Conservation (phyloP, 2,329 filamentous ascomycete genomes). For the Periconia sp. region DNA sequence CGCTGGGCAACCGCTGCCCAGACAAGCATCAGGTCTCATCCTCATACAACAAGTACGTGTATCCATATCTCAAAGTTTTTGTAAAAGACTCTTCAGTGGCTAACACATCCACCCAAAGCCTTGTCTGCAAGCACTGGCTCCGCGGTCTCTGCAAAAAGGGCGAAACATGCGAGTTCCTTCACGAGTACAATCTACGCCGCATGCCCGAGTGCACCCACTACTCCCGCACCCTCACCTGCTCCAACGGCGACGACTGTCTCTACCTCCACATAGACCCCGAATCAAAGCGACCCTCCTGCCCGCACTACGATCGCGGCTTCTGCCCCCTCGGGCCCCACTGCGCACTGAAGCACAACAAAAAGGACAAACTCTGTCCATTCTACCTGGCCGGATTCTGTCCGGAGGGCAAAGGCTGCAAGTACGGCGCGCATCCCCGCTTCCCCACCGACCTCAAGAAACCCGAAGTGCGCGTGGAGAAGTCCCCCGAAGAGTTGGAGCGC, state of each 20-base stretch:
- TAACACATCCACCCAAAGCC: slow-evolving; percentile 41
- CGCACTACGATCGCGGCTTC: slow-evolving; percentile 94
- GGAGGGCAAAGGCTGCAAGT: slow-evolving; percentile 73
- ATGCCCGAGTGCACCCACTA: slow-evolving; percentile 99
- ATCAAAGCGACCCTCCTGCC: slow-evolving; percentile 60
- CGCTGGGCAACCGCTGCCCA: slow-evolving; percentile 78
- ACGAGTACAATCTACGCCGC: slow-evolving; percentile 97
- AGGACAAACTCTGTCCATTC: slow-evolving; percentile 72
- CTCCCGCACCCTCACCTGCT: slow-evolving; percentile 89
- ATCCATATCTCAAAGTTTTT: background rate
- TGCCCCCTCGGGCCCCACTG: slow-evolving; percentile 88
- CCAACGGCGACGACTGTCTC: slow-evolving; percentile 93
- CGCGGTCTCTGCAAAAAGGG: slow-evolving; percentile 97
- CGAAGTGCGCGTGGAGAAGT: slow-evolving; percentile 67
- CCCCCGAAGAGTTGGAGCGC: slow-evolving; percentile 67
- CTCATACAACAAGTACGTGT: slow-evolving; percentile 65
- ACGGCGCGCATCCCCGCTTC: slow-evolving; percentile 83
- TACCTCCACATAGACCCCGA: slow-evolving; percentile 89
- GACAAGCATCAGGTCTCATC: slow-evolving; percentile 71
- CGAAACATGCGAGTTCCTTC: slow-evolving; percentile 93
- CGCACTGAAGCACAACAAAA: slow-evolving; percentile 83
- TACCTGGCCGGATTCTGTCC: slow-evolving; percentile 96
- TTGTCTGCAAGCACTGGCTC: slow-evolving; percentile 99
- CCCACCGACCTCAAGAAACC: slow-evolving; percentile 66
- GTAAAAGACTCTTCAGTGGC: background rate